These are phyloP conservation scores for Eucalyptus viminalis DNA, from an alignment of 345 rosid genomes.

Conservation along the genomic window DNA sequence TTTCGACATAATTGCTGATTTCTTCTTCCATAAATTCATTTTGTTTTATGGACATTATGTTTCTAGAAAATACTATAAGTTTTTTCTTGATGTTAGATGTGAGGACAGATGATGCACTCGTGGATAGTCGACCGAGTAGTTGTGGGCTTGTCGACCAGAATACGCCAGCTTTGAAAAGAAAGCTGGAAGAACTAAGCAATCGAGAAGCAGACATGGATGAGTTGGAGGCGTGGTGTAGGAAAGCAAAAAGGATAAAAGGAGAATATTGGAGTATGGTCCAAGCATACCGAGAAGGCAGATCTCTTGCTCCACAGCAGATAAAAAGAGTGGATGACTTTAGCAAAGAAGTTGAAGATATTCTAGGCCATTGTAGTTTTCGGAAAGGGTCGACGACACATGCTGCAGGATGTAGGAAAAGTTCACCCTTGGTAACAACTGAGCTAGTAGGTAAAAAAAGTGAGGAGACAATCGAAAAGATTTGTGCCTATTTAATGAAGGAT, in stretches of 20 bases:
- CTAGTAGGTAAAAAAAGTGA: accelerated
- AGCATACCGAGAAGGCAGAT: too few species aligned
- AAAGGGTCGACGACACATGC: neutral
- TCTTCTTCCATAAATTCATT: neutral
- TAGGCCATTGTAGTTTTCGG: accelerated
- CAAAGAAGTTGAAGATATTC: neutral
- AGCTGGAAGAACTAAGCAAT: neutral
- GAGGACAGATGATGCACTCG: neutral
- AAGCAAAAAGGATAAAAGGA: too few species aligned
- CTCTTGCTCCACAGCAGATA: too few species aligned
- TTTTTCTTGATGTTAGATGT: neutral
- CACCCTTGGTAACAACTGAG: neutral
- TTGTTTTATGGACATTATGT: neutral
- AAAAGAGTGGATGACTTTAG: too few species aligned
- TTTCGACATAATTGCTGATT: neutral
- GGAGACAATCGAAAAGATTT: accelerated
- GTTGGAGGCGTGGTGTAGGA: too few species aligned
- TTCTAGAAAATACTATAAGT: neutral
- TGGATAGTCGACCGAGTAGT: accelerated
- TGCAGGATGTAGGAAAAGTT: neutral
- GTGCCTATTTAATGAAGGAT: neutral
- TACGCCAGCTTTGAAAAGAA: neutral
- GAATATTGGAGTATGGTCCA: too few species aligned
- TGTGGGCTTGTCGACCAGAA: neutral
- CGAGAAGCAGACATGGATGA: neutral